phyloP scores from a whole-genome alignment of 2,329 filamentous ascomycete genomes.

The Verticillium klebahnii region DNA sequence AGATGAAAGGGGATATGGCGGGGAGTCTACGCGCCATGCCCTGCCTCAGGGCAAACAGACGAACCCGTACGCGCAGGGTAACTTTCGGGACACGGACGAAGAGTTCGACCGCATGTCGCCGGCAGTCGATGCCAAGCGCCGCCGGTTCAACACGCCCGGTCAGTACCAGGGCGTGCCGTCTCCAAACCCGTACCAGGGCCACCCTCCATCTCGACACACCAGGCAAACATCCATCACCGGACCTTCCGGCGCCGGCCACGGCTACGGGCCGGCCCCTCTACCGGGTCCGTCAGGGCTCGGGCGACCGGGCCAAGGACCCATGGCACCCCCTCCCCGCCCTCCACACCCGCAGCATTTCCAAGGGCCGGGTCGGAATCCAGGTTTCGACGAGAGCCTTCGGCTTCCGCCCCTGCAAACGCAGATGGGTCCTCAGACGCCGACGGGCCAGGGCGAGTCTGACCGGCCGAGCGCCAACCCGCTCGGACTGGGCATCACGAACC shows the following conservation, averaged over 20 bases:
- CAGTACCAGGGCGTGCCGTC: constrained; percentile 23
- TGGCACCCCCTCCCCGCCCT: constrained; percentile 52
- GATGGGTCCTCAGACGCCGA: constrained; percentile 17
- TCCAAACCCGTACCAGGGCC: constrained; percentile 7
- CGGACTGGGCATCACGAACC: not conserved
- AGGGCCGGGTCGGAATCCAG: constrained; percentile 35
- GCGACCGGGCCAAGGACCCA: constrained; percentile 27
- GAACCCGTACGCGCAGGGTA: constrained; percentile 7
- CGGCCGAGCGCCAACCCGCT: not conserved
- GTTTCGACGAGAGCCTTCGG: constrained; percentile 49
- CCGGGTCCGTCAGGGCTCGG: constrained; percentile 14
- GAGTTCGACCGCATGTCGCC: constrained; percentile 36
- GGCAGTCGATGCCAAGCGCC: constrained; percentile 56
- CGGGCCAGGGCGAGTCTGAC: constrained; percentile 2
- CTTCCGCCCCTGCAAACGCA: constrained; percentile 49
- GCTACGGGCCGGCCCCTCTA: constrained; percentile 21
- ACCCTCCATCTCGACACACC: constrained; percentile 7
- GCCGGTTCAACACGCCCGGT: constrained; percentile 48
- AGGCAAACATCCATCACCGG: constrained; percentile 15
- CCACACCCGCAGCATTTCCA: constrained; percentile 24
- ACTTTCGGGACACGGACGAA: constrained; percentile 22
- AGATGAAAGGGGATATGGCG: constrained; percentile 6
- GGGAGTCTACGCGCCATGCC: constrained; percentile 8
- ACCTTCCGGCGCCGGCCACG: constrained; percentile 17
- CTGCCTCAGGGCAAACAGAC: constrained; percentile 8